Conservation (phyloP, 805 yeast genomes). For the Teunomyces atbi region DNA sequence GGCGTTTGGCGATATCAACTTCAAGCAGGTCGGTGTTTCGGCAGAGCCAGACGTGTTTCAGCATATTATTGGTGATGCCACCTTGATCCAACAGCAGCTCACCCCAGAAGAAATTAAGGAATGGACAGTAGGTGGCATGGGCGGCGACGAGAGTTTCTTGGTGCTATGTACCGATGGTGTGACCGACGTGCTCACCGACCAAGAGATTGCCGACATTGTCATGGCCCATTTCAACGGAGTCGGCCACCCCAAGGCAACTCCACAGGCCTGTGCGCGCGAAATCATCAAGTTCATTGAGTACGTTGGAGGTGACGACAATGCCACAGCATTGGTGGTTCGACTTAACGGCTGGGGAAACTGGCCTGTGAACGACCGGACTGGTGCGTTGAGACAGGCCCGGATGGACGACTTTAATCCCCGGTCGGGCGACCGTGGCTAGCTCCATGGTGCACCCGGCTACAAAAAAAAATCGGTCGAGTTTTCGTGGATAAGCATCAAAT, state of each 20-base stretch:
- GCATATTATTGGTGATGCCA: conserved; percentile 59
- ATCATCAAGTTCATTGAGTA: conserved; percentile 80
- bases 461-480: background rate
- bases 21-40: conserved; percentile 78
- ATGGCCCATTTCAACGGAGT: conserved; percentile 62
- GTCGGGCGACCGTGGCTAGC: conserved; percentile 8
- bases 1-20: conserved; percentile 85
- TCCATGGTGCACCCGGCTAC: background rate
- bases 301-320: conserved; percentile 91
- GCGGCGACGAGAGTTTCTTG: conserved; percentile 87
- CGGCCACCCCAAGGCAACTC: conserved; percentile 73
- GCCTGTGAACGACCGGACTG: conserved; percentile 84
- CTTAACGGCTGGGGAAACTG: conserved; percentile 93
- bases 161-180: conserved; percentile 86
- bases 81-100: conserved; percentile 35
- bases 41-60: conserved; percentile 90
- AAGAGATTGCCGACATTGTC: conserved; percentile 85
- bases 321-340: conserved; percentile 83
- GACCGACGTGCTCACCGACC: conserved; percentile 76
- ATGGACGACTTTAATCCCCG: conserved; percentile 46
- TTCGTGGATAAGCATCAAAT: background rate
- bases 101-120: conserved; percentile 32
- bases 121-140: conserved; percentile 47
- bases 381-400: conserved; percentile 71
- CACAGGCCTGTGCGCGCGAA: conserved; percentile 83